Conservation (phyloP, 2,329 filamentous ascomycete genomes). For the Penicillium sumatraense region DNA sequence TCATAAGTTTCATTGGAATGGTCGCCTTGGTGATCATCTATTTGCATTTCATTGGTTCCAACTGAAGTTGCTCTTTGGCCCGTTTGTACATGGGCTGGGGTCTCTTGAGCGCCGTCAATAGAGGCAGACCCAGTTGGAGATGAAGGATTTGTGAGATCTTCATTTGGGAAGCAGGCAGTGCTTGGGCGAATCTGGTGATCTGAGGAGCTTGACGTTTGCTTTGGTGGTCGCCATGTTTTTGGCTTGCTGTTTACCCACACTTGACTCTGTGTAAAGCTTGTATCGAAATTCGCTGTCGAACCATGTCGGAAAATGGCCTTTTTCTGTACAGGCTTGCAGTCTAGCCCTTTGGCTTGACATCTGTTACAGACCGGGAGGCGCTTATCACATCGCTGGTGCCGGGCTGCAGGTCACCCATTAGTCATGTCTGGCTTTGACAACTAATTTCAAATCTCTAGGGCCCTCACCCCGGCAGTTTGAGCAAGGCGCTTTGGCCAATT, state of each 20-base stretch:
- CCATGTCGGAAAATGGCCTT: constrained; percentile 23
- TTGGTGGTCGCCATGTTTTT: constrained; percentile 16
- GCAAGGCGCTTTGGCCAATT: constrained; percentile 25
- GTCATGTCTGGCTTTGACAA: not conserved
- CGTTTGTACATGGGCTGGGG: not conserved
- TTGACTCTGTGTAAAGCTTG: constrained; percentile 18
- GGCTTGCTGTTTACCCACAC: constrained; percentile 30
- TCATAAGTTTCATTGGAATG: not conserved
- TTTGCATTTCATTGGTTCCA: not conserved
- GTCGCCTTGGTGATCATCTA: not conserved
- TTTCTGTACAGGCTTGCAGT: constrained; percentile 14
- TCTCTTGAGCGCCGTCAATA: not conserved
- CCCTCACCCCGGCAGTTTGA: constrained; percentile 15
- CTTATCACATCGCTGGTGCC: constrained; percentile 24
- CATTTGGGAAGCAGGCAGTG: not conserved
- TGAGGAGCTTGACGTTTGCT: not conserved
- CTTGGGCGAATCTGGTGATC: not conserved
- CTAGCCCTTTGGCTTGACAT: constrained; percentile 18
- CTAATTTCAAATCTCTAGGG: too few species aligned
- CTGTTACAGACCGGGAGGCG: constrained; percentile 17
- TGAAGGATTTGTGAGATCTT: not conserved
- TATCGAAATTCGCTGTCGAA: constrained; percentile 18
- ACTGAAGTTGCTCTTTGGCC: not conserved
- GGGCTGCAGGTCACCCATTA: constrained; percentile 2
- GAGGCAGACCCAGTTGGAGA: not conserved